These are phyloP conservation scores for Rosa multiflora DNA, from an alignment of 306 rosid genomes.

Conservation along the genomic window DNA sequence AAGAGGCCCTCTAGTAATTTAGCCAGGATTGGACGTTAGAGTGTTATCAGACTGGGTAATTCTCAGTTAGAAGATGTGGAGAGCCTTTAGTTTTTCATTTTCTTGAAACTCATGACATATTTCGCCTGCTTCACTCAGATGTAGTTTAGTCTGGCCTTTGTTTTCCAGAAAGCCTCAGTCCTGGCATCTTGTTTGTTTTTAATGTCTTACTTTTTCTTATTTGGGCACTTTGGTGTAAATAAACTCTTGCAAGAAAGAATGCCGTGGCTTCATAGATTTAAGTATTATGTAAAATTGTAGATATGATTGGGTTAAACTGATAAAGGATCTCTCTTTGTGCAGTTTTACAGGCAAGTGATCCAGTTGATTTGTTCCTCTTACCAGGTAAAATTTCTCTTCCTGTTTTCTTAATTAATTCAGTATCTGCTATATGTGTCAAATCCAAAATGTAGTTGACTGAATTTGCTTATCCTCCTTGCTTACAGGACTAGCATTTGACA, in stretches of 20 bases:
- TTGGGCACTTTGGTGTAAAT: not conserved
- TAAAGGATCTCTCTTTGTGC: conserved; percentile 46
- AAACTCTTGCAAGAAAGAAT: not conserved
- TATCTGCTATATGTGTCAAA: conserved; percentile 11
- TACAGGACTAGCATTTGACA: conserved; percentile 90
- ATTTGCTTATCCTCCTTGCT: conserved; percentile 25
- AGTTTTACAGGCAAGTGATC: conserved; percentile 90
- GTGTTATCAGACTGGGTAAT: not conserved
- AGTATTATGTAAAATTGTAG: not conserved
- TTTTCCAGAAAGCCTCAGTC: not conserved
- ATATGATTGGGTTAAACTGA: not conserved
- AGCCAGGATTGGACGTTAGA: not conserved
- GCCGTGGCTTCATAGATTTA: conserved; percentile 30
- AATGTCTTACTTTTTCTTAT: not conserved
- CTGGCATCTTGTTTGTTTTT: not conserved
- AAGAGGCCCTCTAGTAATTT: not conserved
- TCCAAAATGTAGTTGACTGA: conserved; percentile 16
- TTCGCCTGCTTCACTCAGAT: not conserved
- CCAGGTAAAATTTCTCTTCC: conserved; percentile 60
- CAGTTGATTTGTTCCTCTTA: conserved; percentile 84
- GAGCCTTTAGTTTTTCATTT: not conserved
- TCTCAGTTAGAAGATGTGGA: not conserved
- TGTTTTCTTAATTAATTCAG: conserved; percentile 1
- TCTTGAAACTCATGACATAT: not conserved
- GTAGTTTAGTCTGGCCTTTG: not conserved